Percentiles rank a stretch among this genome's conserved stretches.
These are phyloP conservation scores for Aegilops tauschii DNA, from an alignment of 176 grass and related monocot genomes.

Conservation along the genomic window DNA sequence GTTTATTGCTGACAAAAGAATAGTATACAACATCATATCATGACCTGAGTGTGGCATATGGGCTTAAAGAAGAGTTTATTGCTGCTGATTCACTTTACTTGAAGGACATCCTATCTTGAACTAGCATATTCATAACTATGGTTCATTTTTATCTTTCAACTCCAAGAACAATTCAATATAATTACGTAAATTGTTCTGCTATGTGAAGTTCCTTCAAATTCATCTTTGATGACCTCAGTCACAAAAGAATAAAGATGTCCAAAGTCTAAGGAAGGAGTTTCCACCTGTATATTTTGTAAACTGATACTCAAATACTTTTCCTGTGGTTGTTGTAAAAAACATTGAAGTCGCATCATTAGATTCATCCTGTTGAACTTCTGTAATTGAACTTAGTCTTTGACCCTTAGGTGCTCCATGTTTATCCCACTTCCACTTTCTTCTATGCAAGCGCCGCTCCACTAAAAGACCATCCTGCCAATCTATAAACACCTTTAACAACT, in stretches of 20 bases:
- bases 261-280: slow-evolving; percentile 16
- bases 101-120: background rate
- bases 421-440: slow-evolving; percentile 97
- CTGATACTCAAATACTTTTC: slow-evolving; percentile 80
- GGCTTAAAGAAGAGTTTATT: background rate
- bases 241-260: slow-evolving; percentile 9
- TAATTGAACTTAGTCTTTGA: slow-evolving; percentile 67
- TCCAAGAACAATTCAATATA: slow-evolving; percentile 1
- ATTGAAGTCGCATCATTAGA: slow-evolving; percentile 49
- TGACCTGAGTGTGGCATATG: background rate
- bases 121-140: slow-evolving; percentile 4
- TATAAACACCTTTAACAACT: slow-evolving; percentile 66
- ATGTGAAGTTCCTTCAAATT: background rate
- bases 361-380: slow-evolving; percentile 66
- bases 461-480: slow-evolving; percentile 97
- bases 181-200: background rate
- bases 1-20: background rate
- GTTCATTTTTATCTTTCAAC: background rate
- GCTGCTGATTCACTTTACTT: background rate
- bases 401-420: slow-evolving; percentile 70
- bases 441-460: slow-evolving; percentile 89
- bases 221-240: background rate
- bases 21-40: background rate
- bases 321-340: slow-evolving; percentile 70
- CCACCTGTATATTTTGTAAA: slow-evolving; percentile 57